Conservation (phyloP, 2,329 filamentous ascomycete genomes). For the Bimuria novae-zelandiae region DNA sequence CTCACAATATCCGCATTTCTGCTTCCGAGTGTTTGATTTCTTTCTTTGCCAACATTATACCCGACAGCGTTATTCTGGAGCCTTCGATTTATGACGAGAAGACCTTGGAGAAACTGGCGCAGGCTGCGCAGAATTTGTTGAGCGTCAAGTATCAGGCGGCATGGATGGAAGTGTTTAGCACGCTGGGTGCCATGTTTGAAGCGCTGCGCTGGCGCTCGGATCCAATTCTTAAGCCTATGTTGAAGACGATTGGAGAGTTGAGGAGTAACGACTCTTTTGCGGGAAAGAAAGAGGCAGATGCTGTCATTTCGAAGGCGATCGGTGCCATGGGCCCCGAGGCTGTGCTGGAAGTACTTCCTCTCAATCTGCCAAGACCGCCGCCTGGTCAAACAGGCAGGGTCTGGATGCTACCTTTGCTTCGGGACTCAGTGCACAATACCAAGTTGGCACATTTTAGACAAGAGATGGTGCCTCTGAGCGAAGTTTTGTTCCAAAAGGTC, state of each 20-base stretch:
- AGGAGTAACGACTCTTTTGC: slow-evolving; percentile 86
- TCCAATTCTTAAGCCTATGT: slow-evolving; percentile 75
- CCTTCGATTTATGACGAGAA: slow-evolving; percentile 94
- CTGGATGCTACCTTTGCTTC: slow-evolving; percentile 90
- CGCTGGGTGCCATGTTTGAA: slow-evolving; percentile 85
- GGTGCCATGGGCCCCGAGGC: slow-evolving; percentile 87
- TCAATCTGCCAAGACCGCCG: slow-evolving; percentile 80
- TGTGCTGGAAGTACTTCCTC: slow-evolving; percentile 78
- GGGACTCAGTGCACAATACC: slow-evolving; percentile 89
- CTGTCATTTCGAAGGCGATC: slow-evolving; percentile 85
- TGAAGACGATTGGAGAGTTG: slow-evolving; percentile 82
- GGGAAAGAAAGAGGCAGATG: slow-evolving; percentile 93
- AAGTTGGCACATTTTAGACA: slow-evolving; percentile 80
- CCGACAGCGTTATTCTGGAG: slow-evolving; percentile 79
- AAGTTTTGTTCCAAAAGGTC: slow-evolving; percentile 86
- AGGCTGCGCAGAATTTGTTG: slow-evolving; percentile 72
- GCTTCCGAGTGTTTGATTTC: slow-evolving; percentile 94
- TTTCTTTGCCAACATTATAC: slow-evolving; percentile 88
- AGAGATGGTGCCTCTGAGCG: slow-evolving; percentile 87
- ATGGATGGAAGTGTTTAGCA: slow-evolving; percentile 92
- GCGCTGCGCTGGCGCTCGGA: slow-evolving; percentile 81
- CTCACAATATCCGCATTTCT: slow-evolving; percentile 91
- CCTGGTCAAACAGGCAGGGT: slow-evolving; percentile 82
- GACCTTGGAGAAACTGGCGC: slow-evolving; percentile 78
- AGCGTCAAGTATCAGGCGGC: slow-evolving; percentile 91